Percentiles rank a stretch among this genome's conserved stretches.
phyloP scores from a whole-genome alignment of 2,329 filamentous ascomycete genomes.

The Cladosporium halotolerans region DNA sequence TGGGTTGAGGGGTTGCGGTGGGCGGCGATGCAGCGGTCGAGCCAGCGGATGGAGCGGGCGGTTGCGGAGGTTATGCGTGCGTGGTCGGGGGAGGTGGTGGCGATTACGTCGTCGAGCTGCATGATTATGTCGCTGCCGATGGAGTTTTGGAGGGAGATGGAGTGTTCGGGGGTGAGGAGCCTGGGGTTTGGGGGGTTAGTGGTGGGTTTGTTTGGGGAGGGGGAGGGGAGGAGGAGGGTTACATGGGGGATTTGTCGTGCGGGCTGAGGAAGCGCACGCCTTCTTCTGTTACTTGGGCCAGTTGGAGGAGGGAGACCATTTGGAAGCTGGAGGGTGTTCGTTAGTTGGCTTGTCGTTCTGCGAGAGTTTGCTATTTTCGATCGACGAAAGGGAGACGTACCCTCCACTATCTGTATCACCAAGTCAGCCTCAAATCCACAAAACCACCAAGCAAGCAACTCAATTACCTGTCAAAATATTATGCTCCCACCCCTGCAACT shows the following conservation, averaged over 20 bases:
- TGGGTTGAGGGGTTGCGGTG: conserved; percentile 78
- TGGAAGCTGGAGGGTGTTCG: conserved; percentile 66
- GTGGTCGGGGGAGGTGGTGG: conserved; percentile 86
- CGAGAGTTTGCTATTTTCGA: conserved; percentile 15
- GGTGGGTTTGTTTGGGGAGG: neutral
- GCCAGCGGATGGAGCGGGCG: conserved; percentile 89
- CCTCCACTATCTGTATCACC: conserved; percentile 37
- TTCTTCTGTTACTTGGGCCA: conserved; percentile 91
- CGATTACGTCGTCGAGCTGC: conserved; percentile 97
- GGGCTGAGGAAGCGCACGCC: conserved; percentile 94
- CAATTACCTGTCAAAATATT: conserved; percentile 72
- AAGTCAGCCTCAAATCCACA: conserved; percentile 4
- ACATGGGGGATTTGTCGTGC: conserved; percentile 91
- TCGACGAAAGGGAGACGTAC: conserved; percentile 27
- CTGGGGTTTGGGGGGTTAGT: conserved; percentile 26
- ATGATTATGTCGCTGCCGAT: conserved; percentile 99
- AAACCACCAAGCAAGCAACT: neutral
- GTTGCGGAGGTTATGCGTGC: conserved; percentile 89
- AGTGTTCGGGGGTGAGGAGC: conserved; percentile 94
- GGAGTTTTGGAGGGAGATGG: conserved; percentile 89
- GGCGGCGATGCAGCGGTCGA: conserved; percentile 87
- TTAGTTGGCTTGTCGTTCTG: neutral
- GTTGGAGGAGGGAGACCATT: conserved; percentile 92
- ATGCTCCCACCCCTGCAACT: conserved; percentile 87
- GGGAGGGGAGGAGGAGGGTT: neutral